Evolutionary conservation across 75 land plant genomes (phyloP).

Genomic region (Sequoia sempervirens): DNA sequence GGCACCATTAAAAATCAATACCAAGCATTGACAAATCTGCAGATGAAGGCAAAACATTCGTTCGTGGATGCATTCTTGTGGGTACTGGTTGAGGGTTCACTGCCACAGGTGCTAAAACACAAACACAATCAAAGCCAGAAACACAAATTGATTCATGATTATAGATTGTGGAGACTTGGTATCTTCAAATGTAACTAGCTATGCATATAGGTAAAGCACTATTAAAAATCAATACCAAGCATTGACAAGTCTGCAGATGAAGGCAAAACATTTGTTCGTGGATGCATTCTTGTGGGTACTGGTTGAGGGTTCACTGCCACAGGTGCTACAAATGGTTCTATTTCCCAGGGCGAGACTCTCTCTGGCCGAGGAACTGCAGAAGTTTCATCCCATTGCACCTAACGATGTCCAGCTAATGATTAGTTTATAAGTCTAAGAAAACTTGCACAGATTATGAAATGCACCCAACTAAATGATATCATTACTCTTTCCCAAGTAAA

Average conservation of each 20-base stretch:
- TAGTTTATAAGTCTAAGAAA: neutral
- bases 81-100: slow-evolving; percentile 13
- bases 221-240: slow-evolving; percentile 18
- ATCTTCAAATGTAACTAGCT: too few species aligned
- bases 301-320: slow-evolving; percentile 17
- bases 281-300: slow-evolving; percentile 30
- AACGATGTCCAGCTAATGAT: neutral
- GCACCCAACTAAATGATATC: neutral
- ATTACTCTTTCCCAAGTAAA: neutral
- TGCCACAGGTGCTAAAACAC: slow-evolving; percentile 16
- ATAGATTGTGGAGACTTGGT: too few species aligned
- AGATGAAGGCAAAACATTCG: slow-evolving; percentile 6
- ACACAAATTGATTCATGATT: too few species aligned
- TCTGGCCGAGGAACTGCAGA: slow-evolving; percentile 38
- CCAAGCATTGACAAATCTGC: slow-evolving; percentile 28
- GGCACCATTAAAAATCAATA: slow-evolving; percentile 8
- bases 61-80: slow-evolving; percentile 40
- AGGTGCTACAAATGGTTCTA: slow-evolving; percentile 39
- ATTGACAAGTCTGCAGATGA: slow-evolving; percentile 19
- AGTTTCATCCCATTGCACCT: slow-evolving; percentile 53
- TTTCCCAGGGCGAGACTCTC: slow-evolving; percentile 61
- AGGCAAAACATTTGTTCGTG: slow-evolving; percentile 13
- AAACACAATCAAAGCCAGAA: too few species aligned
- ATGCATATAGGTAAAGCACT: too few species aligned
- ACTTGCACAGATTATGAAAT: neutral